Conservation (phyloP, 2,329 filamentous ascomycete genomes). For the Penicillium sp. region DNA sequence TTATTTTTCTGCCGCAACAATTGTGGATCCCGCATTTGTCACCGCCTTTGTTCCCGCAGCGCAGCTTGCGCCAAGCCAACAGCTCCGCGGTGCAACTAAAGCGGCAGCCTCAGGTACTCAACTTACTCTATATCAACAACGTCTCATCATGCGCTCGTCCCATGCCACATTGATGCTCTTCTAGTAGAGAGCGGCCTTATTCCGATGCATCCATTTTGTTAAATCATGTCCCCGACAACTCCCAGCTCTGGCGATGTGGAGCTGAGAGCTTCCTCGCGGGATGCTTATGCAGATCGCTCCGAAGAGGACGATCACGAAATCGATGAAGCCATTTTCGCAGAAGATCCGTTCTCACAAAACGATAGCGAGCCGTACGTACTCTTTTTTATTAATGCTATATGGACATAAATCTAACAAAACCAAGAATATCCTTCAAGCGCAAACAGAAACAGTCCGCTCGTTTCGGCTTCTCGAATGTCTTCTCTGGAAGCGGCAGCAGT, state of each 20-base stretch:
- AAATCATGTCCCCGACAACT: slow-evolving; percentile 24
- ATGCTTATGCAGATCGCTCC: slow-evolving; percentile 12
- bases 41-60: slow-evolving; percentile 23
- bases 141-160: not conserved
- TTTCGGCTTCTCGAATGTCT: slow-evolving; percentile 39
- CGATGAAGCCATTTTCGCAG: slow-evolving; percentile 19
- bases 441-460: slow-evolving; percentile 38
- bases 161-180: not conserved
- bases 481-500: slow-evolving; percentile 28
- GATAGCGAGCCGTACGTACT: slow-evolving; percentile 33
- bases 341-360: slow-evolving; percentile 28
- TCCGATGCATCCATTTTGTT: slow-evolving; percentile 18
- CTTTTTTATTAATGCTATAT: not conserved
- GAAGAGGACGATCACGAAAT: slow-evolving; percentile 21
- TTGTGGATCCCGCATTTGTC: slow-evolving; percentile 12
- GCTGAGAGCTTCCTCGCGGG: slow-evolving; percentile 15
- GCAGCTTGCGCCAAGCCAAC: slow-evolving; percentile 9
- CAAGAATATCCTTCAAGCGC: slow-evolving; percentile 41
- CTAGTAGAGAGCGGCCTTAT: slow-evolving; percentile 6
- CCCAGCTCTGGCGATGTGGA: slow-evolving; percentile 17
- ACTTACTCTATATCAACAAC: not conserved
- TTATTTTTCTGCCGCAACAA: slow-evolving; percentile 29
- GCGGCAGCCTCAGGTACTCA: not conserved
- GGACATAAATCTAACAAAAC: not conserved
- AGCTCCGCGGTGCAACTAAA: not conserved